A percentile compares a stretch with the other conserved stretches of the same genome.
Evolutionary conservation across 2,329 filamentous ascomycete species (phyloP).

Genomic region (Pseudovirgaria hyperparasitica): DNA sequence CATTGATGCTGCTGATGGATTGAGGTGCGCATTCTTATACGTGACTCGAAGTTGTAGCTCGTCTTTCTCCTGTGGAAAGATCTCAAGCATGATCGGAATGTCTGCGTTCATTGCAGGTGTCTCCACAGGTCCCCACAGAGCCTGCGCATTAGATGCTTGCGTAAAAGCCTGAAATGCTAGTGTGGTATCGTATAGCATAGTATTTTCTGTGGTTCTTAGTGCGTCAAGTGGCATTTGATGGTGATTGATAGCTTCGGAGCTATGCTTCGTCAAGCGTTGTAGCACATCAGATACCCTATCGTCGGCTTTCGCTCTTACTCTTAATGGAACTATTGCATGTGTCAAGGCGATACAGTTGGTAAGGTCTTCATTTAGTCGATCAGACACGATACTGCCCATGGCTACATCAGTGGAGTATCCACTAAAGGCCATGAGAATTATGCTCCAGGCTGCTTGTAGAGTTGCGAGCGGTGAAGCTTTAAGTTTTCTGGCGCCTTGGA

Average conservation of each 20-base stretch:
- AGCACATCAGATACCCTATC: constrained; percentile 1
- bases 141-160: background rate
- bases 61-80: constrained; percentile 12
- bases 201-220: constrained; percentile 3
- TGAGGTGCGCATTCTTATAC: constrained; percentile 13
- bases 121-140: constrained; percentile 5
- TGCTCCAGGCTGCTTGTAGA: constrained; percentile 4
- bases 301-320: constrained; percentile 1
- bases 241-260: constrained; percentile 3
- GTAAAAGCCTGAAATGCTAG: constrained; percentile 4
- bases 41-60: constrained; percentile 15
- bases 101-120: constrained; percentile 18
- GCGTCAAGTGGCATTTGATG: constrained; percentile 4
- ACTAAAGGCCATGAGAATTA: constrained; percentile 4
- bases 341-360: constrained; percentile 4
- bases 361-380: constrained; percentile 4
- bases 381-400: constrained; percentile 4
- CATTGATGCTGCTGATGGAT: constrained; percentile 6
- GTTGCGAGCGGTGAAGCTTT: constrained; percentile 3
- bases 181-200: constrained; percentile 4
- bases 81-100: constrained; percentile 19
- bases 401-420: constrained; percentile 3
- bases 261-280: constrained; percentile 3
- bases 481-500: too few relatives aligned
- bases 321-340: constrained; percentile 4